phyloP scores from a whole-genome alignment of 192 early-diverging fungal genomes.

The Dispira parvispora region DNA sequence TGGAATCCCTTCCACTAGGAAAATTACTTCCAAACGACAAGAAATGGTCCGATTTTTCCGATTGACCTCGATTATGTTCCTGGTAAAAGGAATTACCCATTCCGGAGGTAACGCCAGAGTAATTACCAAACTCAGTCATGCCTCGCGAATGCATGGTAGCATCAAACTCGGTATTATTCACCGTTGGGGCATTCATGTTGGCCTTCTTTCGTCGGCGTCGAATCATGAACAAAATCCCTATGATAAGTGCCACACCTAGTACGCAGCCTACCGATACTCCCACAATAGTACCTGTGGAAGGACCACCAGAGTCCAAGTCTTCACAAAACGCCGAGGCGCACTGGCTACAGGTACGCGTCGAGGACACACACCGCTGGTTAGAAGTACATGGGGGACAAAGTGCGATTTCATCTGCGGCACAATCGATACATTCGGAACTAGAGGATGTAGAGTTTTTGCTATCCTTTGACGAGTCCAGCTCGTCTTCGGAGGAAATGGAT shows the following conservation, averaged over 20 bases:
- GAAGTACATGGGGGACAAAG: not conserved
- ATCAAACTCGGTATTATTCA: not conserved
- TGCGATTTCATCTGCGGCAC: not conserved
- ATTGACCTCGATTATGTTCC: not conserved
- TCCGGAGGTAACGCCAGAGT: not conserved
- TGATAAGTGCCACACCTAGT: not conserved
- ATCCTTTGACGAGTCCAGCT: too few relatives aligned
- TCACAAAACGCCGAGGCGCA: not conserved
- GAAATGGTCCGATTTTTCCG: not conserved
- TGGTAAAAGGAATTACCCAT: not conserved
- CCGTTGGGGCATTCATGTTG: not conserved
- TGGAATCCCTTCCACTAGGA: not conserved
- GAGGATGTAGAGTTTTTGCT: too few relatives aligned
- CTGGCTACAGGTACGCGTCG: not conserved
- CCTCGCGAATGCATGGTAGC: not conserved
- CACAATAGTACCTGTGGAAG: not conserved
- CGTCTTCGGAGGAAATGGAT: too few relatives aligned
- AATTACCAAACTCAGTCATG: not conserved
- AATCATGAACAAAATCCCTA: not conserved
- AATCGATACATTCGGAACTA: not conserved
- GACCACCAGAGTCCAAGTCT: not conserved
- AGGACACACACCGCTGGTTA: not conserved
- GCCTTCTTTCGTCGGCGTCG: not conserved
- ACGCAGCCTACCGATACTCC: not conserved
- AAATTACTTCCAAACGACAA: constrained; percentile 2